Conservation (phyloP, 2,329 filamentous ascomycete genomes). For the Thielaviopsis ethacetica region DNA sequence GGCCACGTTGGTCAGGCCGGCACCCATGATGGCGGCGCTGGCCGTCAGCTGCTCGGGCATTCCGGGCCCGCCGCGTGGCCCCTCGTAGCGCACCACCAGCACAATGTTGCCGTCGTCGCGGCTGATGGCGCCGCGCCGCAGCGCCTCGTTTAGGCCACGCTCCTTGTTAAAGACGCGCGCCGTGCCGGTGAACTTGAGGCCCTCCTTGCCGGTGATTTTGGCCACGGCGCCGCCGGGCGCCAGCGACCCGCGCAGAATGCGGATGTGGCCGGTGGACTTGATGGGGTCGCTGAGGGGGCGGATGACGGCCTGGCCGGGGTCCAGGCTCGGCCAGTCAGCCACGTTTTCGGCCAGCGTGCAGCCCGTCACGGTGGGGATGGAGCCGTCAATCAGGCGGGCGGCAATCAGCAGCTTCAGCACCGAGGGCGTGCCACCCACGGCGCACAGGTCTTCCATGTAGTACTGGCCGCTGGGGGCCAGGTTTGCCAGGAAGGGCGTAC, state of each 20-base stretch:
- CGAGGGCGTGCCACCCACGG: slow-evolving; percentile 72
- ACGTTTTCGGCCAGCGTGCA: slow-evolving; percentile 83
- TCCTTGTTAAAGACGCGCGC: slow-evolving; percentile 79
- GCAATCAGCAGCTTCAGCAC: slow-evolving; percentile 78
- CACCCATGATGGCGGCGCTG: slow-evolving; percentile 82
- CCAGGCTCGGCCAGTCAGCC: slow-evolving; percentile 50
- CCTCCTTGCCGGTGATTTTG: slow-evolving; percentile 91
- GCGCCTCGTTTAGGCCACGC: slow-evolving; percentile 55
- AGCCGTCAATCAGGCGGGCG: slow-evolving; percentile 66
- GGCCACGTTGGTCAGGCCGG: slow-evolving; percentile 71
- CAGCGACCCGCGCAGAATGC: slow-evolving; percentile 72
- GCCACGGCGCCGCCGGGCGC: slow-evolving; percentile 77
- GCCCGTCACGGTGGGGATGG: slow-evolving; percentile 69
- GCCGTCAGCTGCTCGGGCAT: slow-evolving; percentile 94
- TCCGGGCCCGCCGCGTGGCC: slow-evolving; percentile 80
- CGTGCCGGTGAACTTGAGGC: slow-evolving; percentile 63
- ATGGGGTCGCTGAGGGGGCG: slow-evolving; percentile 67
- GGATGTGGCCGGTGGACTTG: slow-evolving; percentile 73
- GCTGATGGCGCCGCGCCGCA: slow-evolving; percentile 48
- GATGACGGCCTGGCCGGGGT: slow-evolving; percentile 66
- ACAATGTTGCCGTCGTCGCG: slow-evolving; percentile 58
- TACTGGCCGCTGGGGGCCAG: slow-evolving; percentile 77
- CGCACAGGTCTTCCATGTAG: slow-evolving; percentile 70
- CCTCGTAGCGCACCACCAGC: slow-evolving; percentile 82
- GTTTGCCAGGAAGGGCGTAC: slow-evolving; percentile 64